A percentile compares a stretch with the other conserved stretches of the same genome.
Conservation (phyloP, 345 rosid genomes). For the Camelina hispida region DNA sequence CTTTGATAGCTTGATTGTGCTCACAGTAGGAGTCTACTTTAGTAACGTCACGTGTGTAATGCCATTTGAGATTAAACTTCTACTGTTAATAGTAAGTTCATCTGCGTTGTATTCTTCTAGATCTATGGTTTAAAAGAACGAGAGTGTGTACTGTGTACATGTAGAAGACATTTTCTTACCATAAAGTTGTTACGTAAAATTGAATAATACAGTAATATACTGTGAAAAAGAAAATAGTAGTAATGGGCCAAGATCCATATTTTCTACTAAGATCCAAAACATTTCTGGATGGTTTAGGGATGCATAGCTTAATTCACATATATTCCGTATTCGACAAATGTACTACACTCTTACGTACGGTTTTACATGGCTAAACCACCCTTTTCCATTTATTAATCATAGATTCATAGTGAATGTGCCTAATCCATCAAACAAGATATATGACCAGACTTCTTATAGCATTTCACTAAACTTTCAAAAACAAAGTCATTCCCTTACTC, state of each 20-base stretch:
- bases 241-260: background rate
- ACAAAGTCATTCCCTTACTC: too few species aligned
- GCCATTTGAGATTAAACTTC: background rate
- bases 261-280: background rate
- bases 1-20: background rate
- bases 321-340: background rate
- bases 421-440: too few species aligned
- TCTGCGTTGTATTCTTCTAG: background rate
- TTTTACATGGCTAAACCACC: background rate
- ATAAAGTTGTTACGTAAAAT: too few species aligned
- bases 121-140: too few species aligned
- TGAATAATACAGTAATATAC: too few species aligned
- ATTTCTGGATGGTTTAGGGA: background rate
- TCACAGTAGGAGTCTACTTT: conserved; percentile 4
- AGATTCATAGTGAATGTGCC: background rate
- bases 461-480: too few species aligned
- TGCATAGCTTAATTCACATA: background rate
- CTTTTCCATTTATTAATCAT: background rate
- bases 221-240: background rate
- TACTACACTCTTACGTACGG: background rate
- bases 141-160: too few species aligned
- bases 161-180: too few species aligned
- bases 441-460: too few species aligned
- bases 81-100: background rate
- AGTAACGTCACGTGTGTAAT: background rate